Conservation (phyloP, 257 asterid species). For the Agastache rugosa region DNA sequence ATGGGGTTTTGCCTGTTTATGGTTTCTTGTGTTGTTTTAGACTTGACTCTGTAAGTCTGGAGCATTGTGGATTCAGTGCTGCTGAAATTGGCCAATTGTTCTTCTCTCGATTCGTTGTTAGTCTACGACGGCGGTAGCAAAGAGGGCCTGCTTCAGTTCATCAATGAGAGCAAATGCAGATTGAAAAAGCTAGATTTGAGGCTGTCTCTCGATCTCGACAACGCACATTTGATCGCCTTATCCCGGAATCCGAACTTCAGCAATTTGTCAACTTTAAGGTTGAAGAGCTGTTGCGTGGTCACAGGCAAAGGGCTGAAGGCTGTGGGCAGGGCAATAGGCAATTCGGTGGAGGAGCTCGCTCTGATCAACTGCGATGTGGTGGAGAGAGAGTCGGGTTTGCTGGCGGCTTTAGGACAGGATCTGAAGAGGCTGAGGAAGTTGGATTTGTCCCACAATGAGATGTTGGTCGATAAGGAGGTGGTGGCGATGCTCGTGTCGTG, state of each 20-base stretch:
- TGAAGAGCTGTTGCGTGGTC: constrained; percentile 78
- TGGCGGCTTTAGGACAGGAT: constrained; percentile 68
- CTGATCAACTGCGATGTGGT: constrained; percentile 74
- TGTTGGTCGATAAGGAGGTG: constrained; percentile 70
- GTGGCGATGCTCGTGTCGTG: constrained; percentile 74
- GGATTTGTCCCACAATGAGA: constrained; percentile 78
- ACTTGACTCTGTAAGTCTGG: background rate
- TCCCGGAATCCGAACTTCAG: constrained; percentile 61
- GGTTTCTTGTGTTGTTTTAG: background rate
- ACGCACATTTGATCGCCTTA: constrained; percentile 63
- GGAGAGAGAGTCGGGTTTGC: no score
- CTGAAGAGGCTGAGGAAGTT: constrained; percentile 62
- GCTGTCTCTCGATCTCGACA: constrained; percentile 80
- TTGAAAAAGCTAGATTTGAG: constrained; percentile 77
- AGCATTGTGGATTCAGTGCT: constrained; percentile 43
- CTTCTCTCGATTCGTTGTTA: constrained; percentile 42
- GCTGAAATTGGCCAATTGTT: constrained; percentile 52
- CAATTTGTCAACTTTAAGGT: constrained; percentile 51
- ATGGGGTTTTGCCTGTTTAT: constrained; percentile 11
- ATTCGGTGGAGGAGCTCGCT: constrained; percentile 61
- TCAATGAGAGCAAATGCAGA: constrained; percentile 50
- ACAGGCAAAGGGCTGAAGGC: constrained; percentile 68
- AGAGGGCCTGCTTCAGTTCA: constrained; percentile 68
- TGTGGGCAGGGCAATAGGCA: constrained; percentile 46
- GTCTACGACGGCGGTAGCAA: constrained; percentile 77